A percentile compares a stretch with the other conserved stretches of the same genome.
Conservation (phyloP, 352 stramenopile genomes). For the Peronospora tabacina region DNA sequence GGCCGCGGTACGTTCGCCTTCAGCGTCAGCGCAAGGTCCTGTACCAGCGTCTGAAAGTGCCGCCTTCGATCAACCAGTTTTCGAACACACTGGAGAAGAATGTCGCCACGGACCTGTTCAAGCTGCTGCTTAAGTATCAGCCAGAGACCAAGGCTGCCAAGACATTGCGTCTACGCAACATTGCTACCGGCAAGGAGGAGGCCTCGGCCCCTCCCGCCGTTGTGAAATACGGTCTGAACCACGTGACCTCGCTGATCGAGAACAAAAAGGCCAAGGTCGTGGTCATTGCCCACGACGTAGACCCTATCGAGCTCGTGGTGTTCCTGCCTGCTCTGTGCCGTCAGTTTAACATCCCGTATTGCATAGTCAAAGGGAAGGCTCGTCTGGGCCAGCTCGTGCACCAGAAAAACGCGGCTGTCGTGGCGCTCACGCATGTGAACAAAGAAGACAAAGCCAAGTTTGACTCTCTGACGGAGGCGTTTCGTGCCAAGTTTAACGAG, state of each 20-base stretch:
- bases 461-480: constrained; percentile 88
- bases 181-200: constrained; percentile 91
- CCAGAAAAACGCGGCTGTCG: constrained; percentile 96
- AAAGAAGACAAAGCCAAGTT: constrained; percentile 98
- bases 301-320: constrained; percentile 97
- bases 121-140: constrained; percentile 98
- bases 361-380: constrained; percentile 99
- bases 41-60: constrained; percentile 98
- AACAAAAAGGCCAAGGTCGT: constrained; percentile 99
- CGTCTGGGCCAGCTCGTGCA: constrained; percentile 97
- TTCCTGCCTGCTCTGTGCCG: constrained; percentile 97
- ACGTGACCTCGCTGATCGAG: constrained; percentile 98
- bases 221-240: constrained; percentile 98
- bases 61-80: constrained; percentile 99
- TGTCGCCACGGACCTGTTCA: constrained; percentile 96
- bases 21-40: constrained; percentile 99
- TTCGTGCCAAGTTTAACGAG: constrained; percentile 97
- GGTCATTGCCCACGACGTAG: constrained; percentile 98
- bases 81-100: constrained; percentile 98
- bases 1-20: constrained; percentile 97
- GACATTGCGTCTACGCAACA: constrained; percentile 94
- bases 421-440: constrained; percentile 95
- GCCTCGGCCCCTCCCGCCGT: constrained; percentile 83
- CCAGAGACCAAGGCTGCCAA: constrained; percentile 97
- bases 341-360: constrained; percentile 99